Evolutionary conservation across 208 protist species (phyloP), one percentile per base, ranked within the genome.

Genomic region (Leishmania major): DNA sequence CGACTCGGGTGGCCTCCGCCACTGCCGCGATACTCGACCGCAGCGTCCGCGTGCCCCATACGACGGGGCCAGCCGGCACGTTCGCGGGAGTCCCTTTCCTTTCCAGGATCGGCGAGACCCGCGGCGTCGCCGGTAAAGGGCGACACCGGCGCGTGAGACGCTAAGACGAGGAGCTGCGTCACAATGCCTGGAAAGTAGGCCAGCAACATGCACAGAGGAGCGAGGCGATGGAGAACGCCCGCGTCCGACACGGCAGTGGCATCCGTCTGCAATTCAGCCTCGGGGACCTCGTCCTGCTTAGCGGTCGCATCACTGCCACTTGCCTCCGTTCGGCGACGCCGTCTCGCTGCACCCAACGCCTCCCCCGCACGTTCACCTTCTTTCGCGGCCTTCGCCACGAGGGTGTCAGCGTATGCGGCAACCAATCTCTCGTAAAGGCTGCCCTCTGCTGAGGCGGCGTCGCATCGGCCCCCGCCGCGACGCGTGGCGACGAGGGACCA

Each of bases 131-230:
- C 67, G 31, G 71, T 45, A 25, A 83, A 86, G 8, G 78, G 55
- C 15, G 83, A 25, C 74, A 76, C 77, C 19, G 79, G 71, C 49
- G 81, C 53, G 75, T 78, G 79, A 5, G 86, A 31, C n/a, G 82
- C 82, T 2, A 89, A 31, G 8, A 84, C 76, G 5, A 89, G 79
- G 55, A 90, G 80, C 75, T 90, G 84, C 37, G 73, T 73, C 55
- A 90, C 76, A 4, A 79, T 75, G 1, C 22, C n/a, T 7, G 87
- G 51, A 0, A 88, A 67, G 76, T 83, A 81, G 55, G 75, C 55
- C 43, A 89, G 31, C 3, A 89, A 53, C 22, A 89, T 51, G 51
- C 86, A 81, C 51, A 89, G 71, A 19, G 82, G 73, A 49, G 78
- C 77, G 51, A 79, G 77, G 55, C 78, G 77, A n/a, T 40, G 78